These are phyloP conservation scores for Heracleum sosnowskyi DNA, from an alignment of 129 eudicot species.

Conservation along the genomic window DNA sequence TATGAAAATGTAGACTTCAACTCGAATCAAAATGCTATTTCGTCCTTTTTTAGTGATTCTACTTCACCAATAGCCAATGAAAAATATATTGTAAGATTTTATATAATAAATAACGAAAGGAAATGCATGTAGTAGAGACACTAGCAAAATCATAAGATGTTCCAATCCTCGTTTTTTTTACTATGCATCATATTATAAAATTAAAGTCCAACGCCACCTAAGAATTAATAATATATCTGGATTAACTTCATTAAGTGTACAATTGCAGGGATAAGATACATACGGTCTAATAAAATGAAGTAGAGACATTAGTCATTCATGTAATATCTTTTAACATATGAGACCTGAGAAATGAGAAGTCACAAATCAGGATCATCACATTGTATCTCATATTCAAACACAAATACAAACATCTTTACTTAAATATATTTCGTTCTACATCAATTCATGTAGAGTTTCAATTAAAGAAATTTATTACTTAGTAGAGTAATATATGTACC, in stretches of 20 bases:
- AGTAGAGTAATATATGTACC: constrained; percentile 27
- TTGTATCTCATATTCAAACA: background rate
- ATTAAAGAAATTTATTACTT: background rate
- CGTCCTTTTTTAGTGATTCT: background rate
- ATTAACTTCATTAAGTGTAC: background rate
- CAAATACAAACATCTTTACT: background rate
- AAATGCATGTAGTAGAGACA: background rate
- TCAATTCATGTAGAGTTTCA: background rate
- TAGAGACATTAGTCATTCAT: background rate
- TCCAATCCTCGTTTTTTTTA: background rate
- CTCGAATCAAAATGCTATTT: background rate
- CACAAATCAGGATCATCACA: background rate
- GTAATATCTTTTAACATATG: background rate
- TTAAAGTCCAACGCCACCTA: background rate
- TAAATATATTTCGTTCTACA: background rate
- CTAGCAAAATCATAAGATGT: background rate
- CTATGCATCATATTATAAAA: background rate
- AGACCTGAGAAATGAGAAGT: background rate
- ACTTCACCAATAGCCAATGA: background rate
- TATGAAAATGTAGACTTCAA: background rate
- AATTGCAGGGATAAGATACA: background rate
- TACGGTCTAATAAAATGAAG: background rate
- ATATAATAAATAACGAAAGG: background rate
- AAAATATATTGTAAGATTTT: background rate
- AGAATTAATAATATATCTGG: background rate